Percentiles rank a stretch among this genome's conserved stretches.
Conservation (phyloP, 768 basidiomycete species). For the Boletus rufocinnamomeus region DNA sequence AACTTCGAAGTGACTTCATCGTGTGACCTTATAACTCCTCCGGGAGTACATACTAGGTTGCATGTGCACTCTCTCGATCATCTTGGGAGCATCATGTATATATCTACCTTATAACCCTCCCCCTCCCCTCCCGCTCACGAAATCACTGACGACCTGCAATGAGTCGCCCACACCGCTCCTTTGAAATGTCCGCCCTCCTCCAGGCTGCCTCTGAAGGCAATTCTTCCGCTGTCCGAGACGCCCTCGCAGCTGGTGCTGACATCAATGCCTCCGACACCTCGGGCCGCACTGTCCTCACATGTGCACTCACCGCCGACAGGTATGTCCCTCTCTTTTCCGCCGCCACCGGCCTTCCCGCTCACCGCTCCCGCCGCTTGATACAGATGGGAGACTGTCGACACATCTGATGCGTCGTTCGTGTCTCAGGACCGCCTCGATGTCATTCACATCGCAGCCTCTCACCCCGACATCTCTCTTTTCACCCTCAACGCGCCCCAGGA, state of each 20-base stretch:
- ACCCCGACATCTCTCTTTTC: constrained; percentile 61
- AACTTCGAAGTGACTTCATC: too few species aligned
- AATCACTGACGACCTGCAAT: constrained; percentile 34
- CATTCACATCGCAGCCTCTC: constrained; percentile 55
- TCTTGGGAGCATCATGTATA: too few species aligned
- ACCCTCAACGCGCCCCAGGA: constrained; percentile 74
- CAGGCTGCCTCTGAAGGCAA: constrained; percentile 59
- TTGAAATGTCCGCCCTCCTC: constrained; percentile 49
- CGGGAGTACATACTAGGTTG: too few species aligned
- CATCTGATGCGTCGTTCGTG: constrained; percentile 69
- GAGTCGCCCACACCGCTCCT: constrained; percentile 41
- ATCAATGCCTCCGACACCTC: constrained; percentile 63
- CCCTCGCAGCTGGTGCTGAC: constrained; percentile 62
- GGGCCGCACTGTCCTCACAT: constrained; percentile 66
- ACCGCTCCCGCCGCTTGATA: neutral
- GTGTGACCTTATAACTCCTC: too few species aligned
- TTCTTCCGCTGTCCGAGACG: constrained; percentile 50
- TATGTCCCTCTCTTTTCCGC: constrained; percentile 34
- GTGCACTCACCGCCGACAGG: constrained; percentile 73
- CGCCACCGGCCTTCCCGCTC: constrained; percentile 8
- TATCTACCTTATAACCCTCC: constrained; percentile 18
- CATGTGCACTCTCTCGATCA: too few species aligned
- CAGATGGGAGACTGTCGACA: constrained; percentile 72
- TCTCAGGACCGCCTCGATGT: constrained; percentile 56
- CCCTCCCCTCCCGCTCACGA: constrained; percentile 27